phyloP scores from a whole-genome alignment of 768 basidiomycete genomes.

The Pleurotus eryngii region DNA sequence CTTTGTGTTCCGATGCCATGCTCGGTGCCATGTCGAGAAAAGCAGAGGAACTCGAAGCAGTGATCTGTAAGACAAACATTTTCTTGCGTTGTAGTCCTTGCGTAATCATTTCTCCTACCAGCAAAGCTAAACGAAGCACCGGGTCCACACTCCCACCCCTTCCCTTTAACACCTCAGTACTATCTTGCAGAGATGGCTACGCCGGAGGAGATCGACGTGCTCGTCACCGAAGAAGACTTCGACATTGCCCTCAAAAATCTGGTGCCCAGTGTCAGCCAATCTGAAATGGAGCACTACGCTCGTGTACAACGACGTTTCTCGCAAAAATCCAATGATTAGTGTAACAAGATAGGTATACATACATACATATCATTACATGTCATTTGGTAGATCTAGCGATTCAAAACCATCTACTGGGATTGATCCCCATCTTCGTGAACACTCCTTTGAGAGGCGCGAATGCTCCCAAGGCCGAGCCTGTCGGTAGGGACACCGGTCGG shows the following conservation, averaged over 20 bases:
- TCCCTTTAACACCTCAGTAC: conserved; percentile 83
- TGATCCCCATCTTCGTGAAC: conserved; percentile 53
- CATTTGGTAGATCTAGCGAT: not conserved
- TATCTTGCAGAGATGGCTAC: conserved; percentile 83
- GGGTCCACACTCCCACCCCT: conserved; percentile 45
- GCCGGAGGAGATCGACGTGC: conserved; percentile 64
- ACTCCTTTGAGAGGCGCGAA: conserved; percentile 51
- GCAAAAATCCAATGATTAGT: conserved; percentile 11
- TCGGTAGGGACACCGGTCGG: conserved; percentile 38
- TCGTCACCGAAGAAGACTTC: conserved; percentile 79
- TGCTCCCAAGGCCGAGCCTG: conserved; percentile 42
- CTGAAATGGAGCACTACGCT: conserved; percentile 84
- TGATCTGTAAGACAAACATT: conserved; percentile 51
- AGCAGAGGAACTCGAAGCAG: conserved; percentile 73
- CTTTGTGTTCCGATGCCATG: conserved; percentile 94
- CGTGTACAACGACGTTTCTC: conserved; percentile 71
- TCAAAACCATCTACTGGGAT: conserved; percentile 57
- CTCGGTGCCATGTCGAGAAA: conserved; percentile 91
- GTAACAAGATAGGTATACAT: conserved; percentile 6
- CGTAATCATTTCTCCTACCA: conserved; percentile 14
- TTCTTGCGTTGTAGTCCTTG: not conserved
- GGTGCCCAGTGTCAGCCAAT: conserved; percentile 77
- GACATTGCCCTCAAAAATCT: conserved; percentile 64
- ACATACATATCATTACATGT: not conserved
- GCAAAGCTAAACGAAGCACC: conserved; percentile 46